Evolutionary conservation across 139 green algal genomes (phyloP).

Genomic region (Haematococcus sp.): DNA sequence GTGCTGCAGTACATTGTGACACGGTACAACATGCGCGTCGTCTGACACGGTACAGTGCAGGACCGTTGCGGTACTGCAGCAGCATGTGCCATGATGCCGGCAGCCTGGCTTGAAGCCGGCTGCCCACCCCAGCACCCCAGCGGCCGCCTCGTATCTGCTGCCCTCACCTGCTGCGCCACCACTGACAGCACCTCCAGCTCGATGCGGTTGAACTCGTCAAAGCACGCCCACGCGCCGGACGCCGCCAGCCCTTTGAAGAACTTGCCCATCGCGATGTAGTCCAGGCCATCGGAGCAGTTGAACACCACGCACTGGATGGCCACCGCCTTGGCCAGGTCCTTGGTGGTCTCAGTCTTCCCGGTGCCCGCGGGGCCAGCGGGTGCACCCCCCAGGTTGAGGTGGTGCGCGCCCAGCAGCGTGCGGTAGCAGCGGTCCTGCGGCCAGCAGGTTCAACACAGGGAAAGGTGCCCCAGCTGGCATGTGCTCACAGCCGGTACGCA

Average conservation of each 20-base stretch:
- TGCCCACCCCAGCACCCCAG: neutral
- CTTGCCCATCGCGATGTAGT: constrained; percentile 61
- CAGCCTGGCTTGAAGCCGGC: no score
- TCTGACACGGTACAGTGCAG: neutral
- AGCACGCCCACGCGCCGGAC: constrained; percentile 70
- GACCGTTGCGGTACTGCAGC: neutral
- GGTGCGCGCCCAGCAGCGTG: constrained; percentile 58
- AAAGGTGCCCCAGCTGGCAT: no score
- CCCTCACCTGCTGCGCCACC: constrained; percentile 73
- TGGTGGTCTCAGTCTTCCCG: constrained; percentile 79
- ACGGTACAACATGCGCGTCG: no score
- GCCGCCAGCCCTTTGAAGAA: constrained; percentile 57
- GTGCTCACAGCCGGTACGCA: no score
- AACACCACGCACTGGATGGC: constrained; percentile 80
- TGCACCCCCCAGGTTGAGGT: constrained; percentile 55
- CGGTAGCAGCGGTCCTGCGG: constrained; percentile 42
- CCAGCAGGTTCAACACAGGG: neutral
- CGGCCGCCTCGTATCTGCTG: neutral
- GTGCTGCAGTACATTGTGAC: no score
- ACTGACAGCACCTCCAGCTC: constrained; percentile 76
- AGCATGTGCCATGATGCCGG: neutral
- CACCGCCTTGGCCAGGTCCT: constrained; percentile 75
- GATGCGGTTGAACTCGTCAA: constrained; percentile 83
- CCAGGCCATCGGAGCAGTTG: constrained; percentile 73
- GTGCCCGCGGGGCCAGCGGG: constrained; percentile 47